These are phyloP conservation scores for Pleurotus tuber-regium DNA, from an alignment of 768 basidiomycete genomes.

Conservation along the genomic window DNA sequence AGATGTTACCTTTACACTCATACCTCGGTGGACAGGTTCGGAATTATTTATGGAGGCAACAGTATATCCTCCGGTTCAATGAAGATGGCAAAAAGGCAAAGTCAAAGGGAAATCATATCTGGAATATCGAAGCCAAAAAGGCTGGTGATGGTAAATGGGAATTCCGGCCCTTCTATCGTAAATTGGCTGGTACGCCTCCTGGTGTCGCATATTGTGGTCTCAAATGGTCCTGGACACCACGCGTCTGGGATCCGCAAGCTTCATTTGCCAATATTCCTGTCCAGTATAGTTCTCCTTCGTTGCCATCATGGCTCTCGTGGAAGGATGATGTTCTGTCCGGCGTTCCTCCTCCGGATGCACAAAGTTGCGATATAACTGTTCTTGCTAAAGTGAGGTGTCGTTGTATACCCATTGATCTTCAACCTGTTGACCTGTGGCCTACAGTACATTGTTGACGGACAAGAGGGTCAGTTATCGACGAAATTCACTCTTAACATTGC, in stretches of 20 bases:
- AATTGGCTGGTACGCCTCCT: slow-evolving; percentile 82
- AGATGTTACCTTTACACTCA: slow-evolving; percentile 13
- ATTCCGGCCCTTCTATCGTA: slow-evolving; percentile 86
- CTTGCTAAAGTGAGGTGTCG: slow-evolving; percentile 59
- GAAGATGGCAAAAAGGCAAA: slow-evolving; percentile 99
- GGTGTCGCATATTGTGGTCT: slow-evolving; percentile 78
- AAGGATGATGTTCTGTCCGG: slow-evolving; percentile 81
- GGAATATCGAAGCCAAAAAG: slow-evolving; percentile 97
- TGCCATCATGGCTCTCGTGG: slow-evolving; percentile 91
- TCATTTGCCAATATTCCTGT: slow-evolving; percentile 67
- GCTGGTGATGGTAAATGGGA: slow-evolving; percentile 72
- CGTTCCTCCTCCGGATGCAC: slow-evolving; percentile 72
- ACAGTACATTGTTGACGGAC: slow-evolving; percentile 71
- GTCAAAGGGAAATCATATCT: slow-evolving; percentile 98
- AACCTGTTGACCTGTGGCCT: background rate
- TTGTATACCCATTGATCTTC: background rate
- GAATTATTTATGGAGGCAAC: slow-evolving; percentile 94
- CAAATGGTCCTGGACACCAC: slow-evolving; percentile 87
- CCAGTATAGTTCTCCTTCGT: slow-evolving; percentile 71
- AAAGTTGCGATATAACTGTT: slow-evolving; percentile 71
- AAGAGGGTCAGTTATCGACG: slow-evolving; percentile 65
- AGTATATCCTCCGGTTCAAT: slow-evolving; percentile 94
- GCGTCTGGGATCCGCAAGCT: slow-evolving; percentile 96
- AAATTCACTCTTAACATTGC: slow-evolving; percentile 73
- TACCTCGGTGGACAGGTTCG: slow-evolving; percentile 54